phyloP scores from a whole-genome alignment of 2,329 filamentous ascomycete species.

The Cladosporium sp. region DNA sequence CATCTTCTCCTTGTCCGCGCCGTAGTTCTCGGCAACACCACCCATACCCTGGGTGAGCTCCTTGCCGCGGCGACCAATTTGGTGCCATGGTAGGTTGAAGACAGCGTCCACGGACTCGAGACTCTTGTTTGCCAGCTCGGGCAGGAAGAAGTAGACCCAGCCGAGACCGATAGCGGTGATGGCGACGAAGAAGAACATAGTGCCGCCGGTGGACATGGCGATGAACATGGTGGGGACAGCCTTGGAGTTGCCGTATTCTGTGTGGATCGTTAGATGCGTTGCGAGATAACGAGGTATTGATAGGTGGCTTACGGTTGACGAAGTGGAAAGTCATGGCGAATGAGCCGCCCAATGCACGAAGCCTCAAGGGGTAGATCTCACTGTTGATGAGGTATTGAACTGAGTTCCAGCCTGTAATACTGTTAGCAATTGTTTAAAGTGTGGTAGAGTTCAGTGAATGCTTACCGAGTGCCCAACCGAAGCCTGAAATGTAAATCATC shows the following conservation, averaged over 20 bases:
- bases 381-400: slow-evolving; percentile 74
- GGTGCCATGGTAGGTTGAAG: slow-evolving; percentile 70
- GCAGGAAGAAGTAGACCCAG: slow-evolving; percentile 62
- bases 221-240: slow-evolving; percentile 77
- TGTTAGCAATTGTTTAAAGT: neutral
- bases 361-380: slow-evolving; percentile 74
- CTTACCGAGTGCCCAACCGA: slow-evolving; percentile 66
- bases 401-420: neutral
- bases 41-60: slow-evolving; percentile 32
- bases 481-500: slow-evolving; percentile 59
- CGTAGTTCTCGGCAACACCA: slow-evolving; percentile 31
- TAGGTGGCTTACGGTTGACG: slow-evolving; percentile 54
- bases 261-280: neutral
- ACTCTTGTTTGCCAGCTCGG: slow-evolving; percentile 54
- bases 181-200: slow-evolving; percentile 74
- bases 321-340: slow-evolving; percentile 79
- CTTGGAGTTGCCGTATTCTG: slow-evolving; percentile 71
- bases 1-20: slow-evolving; percentile 30
- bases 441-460: neutral
- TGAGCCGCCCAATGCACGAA: slow-evolving; percentile 70
- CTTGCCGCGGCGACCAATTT: slow-evolving; percentile 60
- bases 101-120: slow-evolving; percentile 59
- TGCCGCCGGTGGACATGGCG: slow-evolving; percentile 60
- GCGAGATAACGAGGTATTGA: neutral
- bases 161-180: slow-evolving; percentile 67